Evolutionary conservation across 805 yeast genomes (phyloP), one percentile per base, ranked within the genome.

Genomic region (Myxozyma melibiosi): DNA sequence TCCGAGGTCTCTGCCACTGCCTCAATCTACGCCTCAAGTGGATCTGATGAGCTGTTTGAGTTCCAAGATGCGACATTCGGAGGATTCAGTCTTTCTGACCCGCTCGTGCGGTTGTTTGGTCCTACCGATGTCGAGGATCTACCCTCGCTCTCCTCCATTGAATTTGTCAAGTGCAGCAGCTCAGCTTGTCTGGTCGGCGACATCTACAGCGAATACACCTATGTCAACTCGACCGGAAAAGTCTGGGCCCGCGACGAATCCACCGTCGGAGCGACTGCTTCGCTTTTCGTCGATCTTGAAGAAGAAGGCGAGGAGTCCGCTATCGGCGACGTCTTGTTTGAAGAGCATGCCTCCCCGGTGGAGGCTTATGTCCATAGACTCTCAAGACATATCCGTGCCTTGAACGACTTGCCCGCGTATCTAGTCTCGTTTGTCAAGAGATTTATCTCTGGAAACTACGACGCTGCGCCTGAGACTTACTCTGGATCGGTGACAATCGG

Each of bases 201-300:
- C 37, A 7, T 14, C 9, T 31, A 24, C 28, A 55, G 59, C 35
- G 60, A 55, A 31, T 42, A 31, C 35, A 33, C 53, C 4, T 35
- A 31, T 37, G 46, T 39, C 8, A 40, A 54, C 13, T 18, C 33
- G 1, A 13, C 54, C 20, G 58, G 61, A 13, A 46, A 50, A 5
- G 20, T 38, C 5, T 69, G 70, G 71, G 42, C 61, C 6, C 65
- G 70, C 7, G 67, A 70, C 20, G 73, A 72, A 45, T 67, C 71
- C 13, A 59, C 69, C 27, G 64, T 71, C 7, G 33, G 60, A 2
- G 63, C 62, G 20, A 57, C 53, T 20, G 53, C 61, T n/a, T 67
- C 65, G 2, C 57, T 61, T 18, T 65, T 72, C 38, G 57, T 72
- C 25, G 68, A 68, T 27, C 58, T 66, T 5, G 66, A 64, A 35